Percentiles rank a stretch among this genome's conserved stretches.
phyloP scores from a whole-genome alignment of 768 basidiomycete species.

The Lyophyllum atratum region DNA sequence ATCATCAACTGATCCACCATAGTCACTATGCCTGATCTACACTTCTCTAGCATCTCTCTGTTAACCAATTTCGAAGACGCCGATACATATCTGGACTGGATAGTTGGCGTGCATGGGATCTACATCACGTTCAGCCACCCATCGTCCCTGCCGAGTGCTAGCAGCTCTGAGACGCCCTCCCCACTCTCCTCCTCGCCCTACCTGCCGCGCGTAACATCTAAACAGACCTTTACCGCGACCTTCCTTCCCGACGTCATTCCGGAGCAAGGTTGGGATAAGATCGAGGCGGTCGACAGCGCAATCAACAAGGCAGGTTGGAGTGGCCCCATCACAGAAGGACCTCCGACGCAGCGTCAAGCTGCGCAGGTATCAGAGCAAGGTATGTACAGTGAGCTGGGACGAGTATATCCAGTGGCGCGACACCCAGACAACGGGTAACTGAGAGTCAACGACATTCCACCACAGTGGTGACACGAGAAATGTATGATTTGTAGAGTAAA shows the following conservation, averaged over 20 bases:
- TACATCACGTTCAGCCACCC: slow-evolving; percentile 87
- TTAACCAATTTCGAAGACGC: slow-evolving; percentile 92
- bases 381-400: slow-evolving; percentile 68
- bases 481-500: slow-evolving; percentile 13
- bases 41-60: slow-evolving; percentile 71
- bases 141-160: slow-evolving; percentile 45
- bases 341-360: slow-evolving; percentile 74
- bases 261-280: slow-evolving; percentile 92
- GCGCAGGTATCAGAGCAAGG: slow-evolving; percentile 80
- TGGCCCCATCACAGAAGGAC: slow-evolving; percentile 80
- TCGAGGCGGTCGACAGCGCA: slow-evolving; percentile 87
- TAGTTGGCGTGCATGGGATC: slow-evolving; percentile 89
- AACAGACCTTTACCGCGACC: slow-evolving; percentile 75
- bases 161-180: slow-evolving; percentile 65
- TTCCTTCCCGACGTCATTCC: slow-evolving; percentile 93
- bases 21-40: background rate
- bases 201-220: slow-evolving; percentile 54
- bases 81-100: slow-evolving; percentile 89
- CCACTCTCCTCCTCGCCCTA: slow-evolving; percentile 68
- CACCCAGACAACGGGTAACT: slow-evolving; percentile 3
- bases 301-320: slow-evolving; percentile 93
- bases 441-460: background rate
- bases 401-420: slow-evolving; percentile 79
- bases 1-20: slow-evolving; percentile 1
- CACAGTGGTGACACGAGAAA: background rate